Base-by-base conservation (phyloP, 352 stramenopile species). In the Pythium utonaiense region DNA sequence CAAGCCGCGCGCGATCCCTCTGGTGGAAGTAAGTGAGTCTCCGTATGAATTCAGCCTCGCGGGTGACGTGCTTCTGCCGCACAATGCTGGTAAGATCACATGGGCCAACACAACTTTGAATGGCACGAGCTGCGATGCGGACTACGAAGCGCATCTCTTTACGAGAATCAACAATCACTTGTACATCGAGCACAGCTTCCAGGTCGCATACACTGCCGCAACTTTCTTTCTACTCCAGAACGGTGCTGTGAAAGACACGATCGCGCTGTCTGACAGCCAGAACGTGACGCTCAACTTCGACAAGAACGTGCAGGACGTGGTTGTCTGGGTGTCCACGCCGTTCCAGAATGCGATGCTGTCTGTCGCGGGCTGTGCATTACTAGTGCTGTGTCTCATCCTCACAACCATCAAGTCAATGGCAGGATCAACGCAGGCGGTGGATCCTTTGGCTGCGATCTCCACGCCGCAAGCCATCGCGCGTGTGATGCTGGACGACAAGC, bases 111-210 rank as follows among this genome's bases (percentile, higher is more conserved):
- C 28, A 14, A 42, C 34, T 42, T 4, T 42, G 12, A 16, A 5
- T 16, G 34, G 17, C 34, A 16, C 53, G 14, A 21, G 28, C 1
- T 60, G 54, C 41, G 19, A 38, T 9, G 10, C 40, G 0, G 9
- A 53, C 9, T 13, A 47, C 0, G 62, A 64, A 36, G n/a, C 28
- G 12, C 40, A 41, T 13, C 16, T 53, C 3, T 45, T 34, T 16
- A 27, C 33, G 19, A 60, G 7, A 6, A 28, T 60, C 8, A 60
- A 53, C 41, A 63, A 63, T 25, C 56, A 57, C 31, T 10, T 57
- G 33, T 63, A 63, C 34, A 63, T 57, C 7, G 56, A 63, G 36
- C 34, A 56, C 33, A 41, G 31, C 13, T 24, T 63, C 24, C 56
- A 63, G 36, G 12, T 34, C 2, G 31, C 56, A 1, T 63, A 63